phyloP scores from a whole-genome alignment of 768 basidiomycete species.

The Chalciporus chontae region DNA sequence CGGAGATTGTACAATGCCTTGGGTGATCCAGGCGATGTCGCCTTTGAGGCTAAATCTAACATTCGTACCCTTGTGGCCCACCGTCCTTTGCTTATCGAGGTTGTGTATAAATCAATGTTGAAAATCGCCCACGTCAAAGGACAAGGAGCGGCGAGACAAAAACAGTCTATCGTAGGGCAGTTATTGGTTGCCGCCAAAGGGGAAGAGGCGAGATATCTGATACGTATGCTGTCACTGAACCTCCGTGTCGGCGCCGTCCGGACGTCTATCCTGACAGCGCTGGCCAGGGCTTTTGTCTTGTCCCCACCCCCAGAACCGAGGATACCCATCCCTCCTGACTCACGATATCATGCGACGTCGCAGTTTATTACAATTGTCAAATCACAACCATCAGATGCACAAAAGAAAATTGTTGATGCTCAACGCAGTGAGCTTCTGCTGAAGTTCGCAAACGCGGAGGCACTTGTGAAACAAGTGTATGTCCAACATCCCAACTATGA shows the following conservation, averaged over 20 bases:
- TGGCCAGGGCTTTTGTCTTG: conserved; percentile 76
- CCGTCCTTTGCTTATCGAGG: conserved; percentile 57
- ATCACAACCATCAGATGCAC: conserved; percentile 15
- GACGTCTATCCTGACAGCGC: conserved; percentile 73
- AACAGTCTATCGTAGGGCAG: conserved; percentile 75
- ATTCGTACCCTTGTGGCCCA: conserved; percentile 72
- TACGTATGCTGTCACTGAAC: conserved; percentile 69
- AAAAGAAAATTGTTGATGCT: conserved; percentile 31
- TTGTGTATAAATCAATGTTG: conserved; percentile 65
- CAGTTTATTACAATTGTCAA: conserved; percentile 19
- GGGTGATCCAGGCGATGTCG: conserved; percentile 88
- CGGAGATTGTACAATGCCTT: conserved; percentile 64
- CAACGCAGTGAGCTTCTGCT: conserved; percentile 35
- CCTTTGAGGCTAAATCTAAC: conserved; percentile 76
- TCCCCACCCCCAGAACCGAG: conserved; percentile 37
- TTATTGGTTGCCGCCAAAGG: conserved; percentile 82
- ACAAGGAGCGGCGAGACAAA: conserved; percentile 68
- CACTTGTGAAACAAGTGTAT: conserved; percentile 65
- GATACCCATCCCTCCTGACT: conserved; percentile 16
- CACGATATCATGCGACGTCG: conserved; percentile 28
- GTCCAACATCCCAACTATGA: conserved; percentile 77
- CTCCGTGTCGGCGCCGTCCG: conserved; percentile 87
- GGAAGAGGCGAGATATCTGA: conserved; percentile 84
- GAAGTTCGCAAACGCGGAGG: conserved; percentile 57
- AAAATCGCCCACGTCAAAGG: conserved; percentile 70